Base-by-base conservation (phyloP, 1,139 yeast genomes). In the Geotrichum citri-aurantii region DNA sequence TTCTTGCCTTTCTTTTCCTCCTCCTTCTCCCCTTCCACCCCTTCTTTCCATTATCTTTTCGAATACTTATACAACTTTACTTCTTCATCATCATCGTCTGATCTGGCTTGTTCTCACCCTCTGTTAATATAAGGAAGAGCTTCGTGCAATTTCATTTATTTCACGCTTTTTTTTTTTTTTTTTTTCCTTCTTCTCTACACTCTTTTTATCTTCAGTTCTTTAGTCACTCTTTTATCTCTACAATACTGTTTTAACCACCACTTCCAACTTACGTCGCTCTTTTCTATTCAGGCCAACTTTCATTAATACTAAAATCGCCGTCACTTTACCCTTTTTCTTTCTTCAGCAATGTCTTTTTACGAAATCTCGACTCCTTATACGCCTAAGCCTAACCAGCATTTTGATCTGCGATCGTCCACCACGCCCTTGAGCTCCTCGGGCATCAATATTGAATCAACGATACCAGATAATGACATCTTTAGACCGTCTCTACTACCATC, bases 401-500 rank as follows among this genome's bases (percentile, higher is more conserved):
- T 31, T 47, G 24, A 23, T 40, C 37, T 42, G 23, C 21, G 14
- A 6, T 40, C 24, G 10, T 48, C 53, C 5, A 27, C 37, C 26
- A 24, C 46, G 19, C 33, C 56, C 19, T 48, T 46, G 12, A 19
- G 26, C 50, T 42, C 46, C 24, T 6, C 44, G 40, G 37, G 40
- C 33, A 5, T 37, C 31, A 33, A 17, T 14, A 12, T 37, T 31
- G 23, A 33, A 19, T 40, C 46, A 17, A n/a, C 23, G 17, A 37
- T 37, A 37, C 17, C 17, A 14, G 42, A 37, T 37, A 37, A 27
- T 21, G 52, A 37, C 27, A 50, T 17, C 11, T 12, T 24, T 24
- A 48, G 23, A 50, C 52, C 52, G 12, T 42, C 63, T 33, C 62
- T 66, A 29, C 62, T 66, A 24, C 69, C 69, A 12, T 65, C 68